Percentiles rank a stretch among this genome's conserved stretches.
Conservation (phyloP, 2,329 filamentous ascomycete species). For the Elsinoe australis region DNA sequence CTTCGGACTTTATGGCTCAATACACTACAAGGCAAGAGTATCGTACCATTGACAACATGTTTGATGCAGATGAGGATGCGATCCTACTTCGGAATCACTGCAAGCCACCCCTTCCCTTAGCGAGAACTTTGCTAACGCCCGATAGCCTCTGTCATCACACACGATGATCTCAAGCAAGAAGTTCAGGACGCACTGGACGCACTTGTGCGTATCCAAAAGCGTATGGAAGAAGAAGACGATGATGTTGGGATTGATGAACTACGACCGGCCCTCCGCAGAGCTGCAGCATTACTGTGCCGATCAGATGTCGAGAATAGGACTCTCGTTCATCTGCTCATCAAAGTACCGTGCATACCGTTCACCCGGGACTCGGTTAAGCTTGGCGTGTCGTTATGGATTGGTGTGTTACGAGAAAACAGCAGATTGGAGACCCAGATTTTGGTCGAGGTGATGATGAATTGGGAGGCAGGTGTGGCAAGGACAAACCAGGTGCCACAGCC, state of each 20-base stretch:
- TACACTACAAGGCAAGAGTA: conserved; percentile 97
- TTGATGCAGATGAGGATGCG: conserved; percentile 57
- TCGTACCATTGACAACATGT: conserved; percentile 69
- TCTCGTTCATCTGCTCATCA: conserved; percentile 79
- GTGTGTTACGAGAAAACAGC: conserved; percentile 93
- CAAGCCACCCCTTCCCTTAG: neutral
- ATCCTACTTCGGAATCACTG: conserved; percentile 10
- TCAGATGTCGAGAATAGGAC: conserved; percentile 66
- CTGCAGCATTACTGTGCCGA: conserved; percentile 78
- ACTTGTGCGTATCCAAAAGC: conserved; percentile 64
- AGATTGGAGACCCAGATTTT: conserved; percentile 78
- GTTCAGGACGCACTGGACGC: conserved; percentile 47
- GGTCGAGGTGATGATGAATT: conserved; percentile 79
- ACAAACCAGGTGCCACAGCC: conserved; percentile 3
- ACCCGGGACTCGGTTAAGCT: conserved; percentile 93
- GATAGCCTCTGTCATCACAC: conserved; percentile 4
- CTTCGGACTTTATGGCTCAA: conserved; percentile 92
- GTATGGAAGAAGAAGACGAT: conserved; percentile 60
- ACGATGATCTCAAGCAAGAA: conserved; percentile 16
- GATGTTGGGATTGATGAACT: conserved; percentile 65
- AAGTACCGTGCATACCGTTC: conserved; percentile 86
- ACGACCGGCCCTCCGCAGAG: conserved; percentile 72
- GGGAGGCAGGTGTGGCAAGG: conserved; percentile 65
- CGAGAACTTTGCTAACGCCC: neutral
- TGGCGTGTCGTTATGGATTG: conserved; percentile 91